Evolutionary conservation across 495 filamentous ascomycete genomes (phyloP).

Genomic region (Xylaria sp.): DNA sequence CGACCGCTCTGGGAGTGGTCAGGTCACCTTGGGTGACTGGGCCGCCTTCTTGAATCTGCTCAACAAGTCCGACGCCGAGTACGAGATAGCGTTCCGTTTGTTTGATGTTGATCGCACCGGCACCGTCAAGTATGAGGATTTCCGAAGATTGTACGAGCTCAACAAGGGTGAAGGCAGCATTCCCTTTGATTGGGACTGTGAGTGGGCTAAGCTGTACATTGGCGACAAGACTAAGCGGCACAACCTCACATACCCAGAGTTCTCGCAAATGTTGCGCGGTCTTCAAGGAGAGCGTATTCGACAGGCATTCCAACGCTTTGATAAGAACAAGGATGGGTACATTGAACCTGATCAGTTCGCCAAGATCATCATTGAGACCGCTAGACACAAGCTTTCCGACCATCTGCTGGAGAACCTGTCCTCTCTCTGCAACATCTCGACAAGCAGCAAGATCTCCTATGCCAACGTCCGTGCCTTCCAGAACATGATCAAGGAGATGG

Average conservation of each 20-base stretch:
- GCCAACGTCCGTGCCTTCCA: constrained; percentile 97
- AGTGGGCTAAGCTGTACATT: constrained; percentile 95
- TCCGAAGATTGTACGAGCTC: constrained; percentile 78
- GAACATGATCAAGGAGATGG: constrained; percentile 97
- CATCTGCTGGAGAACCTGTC: constrained; percentile 93
- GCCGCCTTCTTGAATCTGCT: constrained; percentile 91
- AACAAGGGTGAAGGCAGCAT: constrained; percentile 83
- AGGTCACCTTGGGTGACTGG: constrained; percentile 84
- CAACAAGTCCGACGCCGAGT: constrained; percentile 93
- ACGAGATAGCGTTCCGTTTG: constrained; percentile 96
- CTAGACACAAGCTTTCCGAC: constrained; percentile 96
- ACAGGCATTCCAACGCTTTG: constrained; percentile 91
- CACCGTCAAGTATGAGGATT: constrained; percentile 83
- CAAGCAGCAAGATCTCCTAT: constrained; percentile 92
- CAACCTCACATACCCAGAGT: constrained; percentile 93
- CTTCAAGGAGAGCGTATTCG: constrained; percentile 94
- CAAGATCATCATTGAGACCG: constrained; percentile 90
- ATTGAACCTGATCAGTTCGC: constrained; percentile 97
- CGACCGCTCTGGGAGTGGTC: constrained; percentile 74
- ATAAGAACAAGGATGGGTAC: constrained; percentile 94
- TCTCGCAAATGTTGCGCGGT: constrained; percentile 96
- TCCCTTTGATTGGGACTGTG: constrained; percentile 95
- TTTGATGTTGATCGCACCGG: constrained; percentile 88
- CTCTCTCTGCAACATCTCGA: constrained; percentile 92
- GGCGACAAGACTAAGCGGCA: constrained; percentile 84